These are phyloP conservation scores for Russula brevipes DNA, from an alignment of 768 basidiomycete species.

Conservation along the genomic window DNA sequence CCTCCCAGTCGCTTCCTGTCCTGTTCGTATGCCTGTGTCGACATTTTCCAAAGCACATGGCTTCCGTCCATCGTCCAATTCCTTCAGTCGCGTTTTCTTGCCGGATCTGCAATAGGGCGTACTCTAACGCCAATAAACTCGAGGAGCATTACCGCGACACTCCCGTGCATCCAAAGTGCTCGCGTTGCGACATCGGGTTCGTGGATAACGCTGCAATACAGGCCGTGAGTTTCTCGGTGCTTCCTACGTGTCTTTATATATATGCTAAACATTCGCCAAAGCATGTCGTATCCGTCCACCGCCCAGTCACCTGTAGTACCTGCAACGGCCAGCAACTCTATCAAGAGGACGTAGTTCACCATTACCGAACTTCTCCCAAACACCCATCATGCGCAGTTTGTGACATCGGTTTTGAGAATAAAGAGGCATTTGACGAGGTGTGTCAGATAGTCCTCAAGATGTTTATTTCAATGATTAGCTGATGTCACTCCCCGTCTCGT, in stretches of 20 bases:
- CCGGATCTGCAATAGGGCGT: conserved; percentile 7
- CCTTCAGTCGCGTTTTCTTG: background rate
- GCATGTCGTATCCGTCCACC: conserved; percentile 30
- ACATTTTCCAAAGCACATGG: conserved; percentile 31
- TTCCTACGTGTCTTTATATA: background rate
- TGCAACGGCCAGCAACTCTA: conserved; percentile 22
- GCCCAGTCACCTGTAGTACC: conserved; percentile 11
- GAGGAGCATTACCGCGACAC: conserved; percentile 46
- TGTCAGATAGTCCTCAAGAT: background rate
- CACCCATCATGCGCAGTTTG: conserved; percentile 20
- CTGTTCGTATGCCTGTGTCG: background rate
- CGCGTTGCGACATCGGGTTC: conserved; percentile 41
- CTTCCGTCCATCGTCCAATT: background rate
- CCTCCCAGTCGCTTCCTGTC: background rate
- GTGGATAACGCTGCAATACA: conserved; percentile 34
- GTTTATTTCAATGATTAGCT: background rate
- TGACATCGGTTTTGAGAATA: conserved; percentile 23
- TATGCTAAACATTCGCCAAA: conserved; percentile 19
- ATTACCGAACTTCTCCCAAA: conserved; percentile 17
- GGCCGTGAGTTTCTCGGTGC: conserved; percentile 31
- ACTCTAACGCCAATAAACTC: conserved; percentile 26
- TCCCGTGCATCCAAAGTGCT: conserved; percentile 43
- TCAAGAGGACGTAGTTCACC: conserved; percentile 17
- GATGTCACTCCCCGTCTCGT: background rate
- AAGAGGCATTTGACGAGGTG: conserved; percentile 15